Conservation (phyloP, 2,329 filamentous ascomycete genomes). For the Calonectria henricotiae region DNA sequence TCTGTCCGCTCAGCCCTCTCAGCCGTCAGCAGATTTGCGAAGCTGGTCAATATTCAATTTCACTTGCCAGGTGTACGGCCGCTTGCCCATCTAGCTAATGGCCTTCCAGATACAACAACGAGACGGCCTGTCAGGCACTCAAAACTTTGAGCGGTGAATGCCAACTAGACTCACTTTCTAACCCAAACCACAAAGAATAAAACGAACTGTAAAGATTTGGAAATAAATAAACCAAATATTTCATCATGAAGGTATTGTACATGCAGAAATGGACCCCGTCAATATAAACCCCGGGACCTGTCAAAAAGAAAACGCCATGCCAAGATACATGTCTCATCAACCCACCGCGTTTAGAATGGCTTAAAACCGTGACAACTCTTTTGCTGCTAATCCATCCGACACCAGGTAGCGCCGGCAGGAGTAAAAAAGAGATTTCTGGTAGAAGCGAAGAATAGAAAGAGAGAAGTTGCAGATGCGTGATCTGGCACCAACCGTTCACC, state of each 20-base stretch:
- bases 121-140: too few relatives aligned
- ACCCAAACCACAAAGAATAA: not conserved
- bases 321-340: slow-evolving; percentile 12
- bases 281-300: not conserved
- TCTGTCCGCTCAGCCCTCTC: too few relatives aligned
- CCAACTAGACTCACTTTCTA: not conserved
- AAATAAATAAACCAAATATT: not conserved
- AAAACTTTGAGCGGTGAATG: too few relatives aligned
- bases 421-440: not conserved
- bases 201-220: not conserved
- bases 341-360: not conserved
- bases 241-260: not conserved
- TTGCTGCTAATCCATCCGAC: not conserved
- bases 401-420: not conserved
- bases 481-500: not conserved
- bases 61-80: too few relatives aligned
- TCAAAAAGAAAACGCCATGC: slow-evolving; percentile 6
- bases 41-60: too few relatives aligned
- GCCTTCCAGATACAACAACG: too few relatives aligned
- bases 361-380: not conserved
- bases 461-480: not conserved
- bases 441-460: not conserved
- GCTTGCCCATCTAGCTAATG: too few relatives aligned
- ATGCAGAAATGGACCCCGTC: not conserved
- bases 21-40: too few relatives aligned